phyloP scores from a whole-genome alignment of 805 yeast genomes.

The Teunomyces cretensis region DNA sequence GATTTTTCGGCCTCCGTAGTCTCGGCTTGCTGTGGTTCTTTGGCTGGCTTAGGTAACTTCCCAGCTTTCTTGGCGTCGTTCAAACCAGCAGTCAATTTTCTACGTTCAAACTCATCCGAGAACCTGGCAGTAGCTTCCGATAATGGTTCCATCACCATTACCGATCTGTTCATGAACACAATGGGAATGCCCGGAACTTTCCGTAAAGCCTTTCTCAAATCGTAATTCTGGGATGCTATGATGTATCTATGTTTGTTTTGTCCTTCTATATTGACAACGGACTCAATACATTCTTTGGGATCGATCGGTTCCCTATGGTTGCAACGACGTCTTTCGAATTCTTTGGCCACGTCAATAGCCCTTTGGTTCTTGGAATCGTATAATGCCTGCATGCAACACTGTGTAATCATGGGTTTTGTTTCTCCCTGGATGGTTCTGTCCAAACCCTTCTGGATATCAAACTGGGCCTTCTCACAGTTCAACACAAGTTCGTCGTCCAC shows the following conservation, averaged over 20 bases:
- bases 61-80: conserved; percentile 62
- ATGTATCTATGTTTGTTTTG: conserved; percentile 87
- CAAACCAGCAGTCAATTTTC: conserved; percentile 75
- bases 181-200: conserved; percentile 87
- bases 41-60: conserved; percentile 19
- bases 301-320: conserved; percentile 69
- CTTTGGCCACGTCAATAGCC: conserved; percentile 79
- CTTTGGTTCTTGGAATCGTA: conserved; percentile 69
- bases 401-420: conserved; percentile 88
- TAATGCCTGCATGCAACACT: conserved; percentile 87
- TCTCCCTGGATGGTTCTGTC: conserved; percentile 81
- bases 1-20: conserved; percentile 15
- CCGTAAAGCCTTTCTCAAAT: conserved; percentile 67
- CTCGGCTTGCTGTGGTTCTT: conserved; percentile 15
- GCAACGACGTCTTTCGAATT: conserved; percentile 89
- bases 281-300: conserved; percentile 73
- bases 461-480: conserved; percentile 64
- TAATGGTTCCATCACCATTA: conserved; percentile 94
- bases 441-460: conserved; percentile 79
- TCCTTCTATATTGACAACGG: conserved; percentile 69
- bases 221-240: conserved; percentile 79
- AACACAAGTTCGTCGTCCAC: conserved; percentile 79
- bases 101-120: conserved; percentile 51
- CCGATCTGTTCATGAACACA: conserved; percentile 83
- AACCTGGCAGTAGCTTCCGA: conserved; percentile 59